Conservation (phyloP, 2,329 filamentous ascomycete genomes). For the Gaeumannomyces tritici region DNA sequence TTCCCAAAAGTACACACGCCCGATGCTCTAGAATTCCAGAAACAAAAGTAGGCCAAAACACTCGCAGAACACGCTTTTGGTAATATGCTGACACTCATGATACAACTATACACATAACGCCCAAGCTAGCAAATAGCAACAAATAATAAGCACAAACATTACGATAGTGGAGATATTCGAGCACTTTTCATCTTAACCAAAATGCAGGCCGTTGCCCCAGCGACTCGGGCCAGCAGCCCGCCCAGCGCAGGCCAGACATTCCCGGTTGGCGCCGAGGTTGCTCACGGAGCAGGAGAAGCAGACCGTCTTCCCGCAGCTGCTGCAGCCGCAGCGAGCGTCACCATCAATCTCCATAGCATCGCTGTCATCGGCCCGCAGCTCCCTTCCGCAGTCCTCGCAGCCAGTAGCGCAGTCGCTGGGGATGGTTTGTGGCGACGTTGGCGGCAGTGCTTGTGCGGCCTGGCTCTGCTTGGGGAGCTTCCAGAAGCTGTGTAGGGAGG, state of each 20-base stretch:
- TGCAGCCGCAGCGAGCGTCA: constrained; percentile 26
- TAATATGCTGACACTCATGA: background rate
- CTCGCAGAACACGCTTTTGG: too few relatives aligned
- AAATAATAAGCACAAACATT: background rate
- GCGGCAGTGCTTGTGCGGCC: constrained; percentile 17
- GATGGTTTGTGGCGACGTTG: constrained; percentile 8
- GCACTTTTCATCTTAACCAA: background rate
- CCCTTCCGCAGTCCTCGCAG: constrained; percentile 43
- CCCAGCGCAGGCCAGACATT: constrained; percentile 43
- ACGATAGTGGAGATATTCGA: background rate
- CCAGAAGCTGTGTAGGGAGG: constrained; percentile 53
- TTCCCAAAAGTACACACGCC: too few relatives aligned
- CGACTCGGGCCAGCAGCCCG: background rate
- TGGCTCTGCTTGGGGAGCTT: constrained; percentile 25
- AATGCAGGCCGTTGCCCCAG: background rate
- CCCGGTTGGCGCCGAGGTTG: constrained; percentile 42
- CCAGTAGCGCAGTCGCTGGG: constrained; percentile 16
- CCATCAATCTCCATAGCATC: constrained; percentile 30
- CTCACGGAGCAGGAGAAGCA: constrained; percentile 52
- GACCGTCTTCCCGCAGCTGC: constrained; percentile 42
- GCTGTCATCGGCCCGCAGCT: constrained; percentile 19
- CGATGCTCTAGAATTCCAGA: too few relatives aligned
- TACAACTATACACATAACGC: background rate
- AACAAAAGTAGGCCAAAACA: too few relatives aligned
- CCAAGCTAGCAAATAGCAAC: background rate